Conservation (phyloP, 768 basidiomycete species). For the Leccinum subgranulosum region DNA sequence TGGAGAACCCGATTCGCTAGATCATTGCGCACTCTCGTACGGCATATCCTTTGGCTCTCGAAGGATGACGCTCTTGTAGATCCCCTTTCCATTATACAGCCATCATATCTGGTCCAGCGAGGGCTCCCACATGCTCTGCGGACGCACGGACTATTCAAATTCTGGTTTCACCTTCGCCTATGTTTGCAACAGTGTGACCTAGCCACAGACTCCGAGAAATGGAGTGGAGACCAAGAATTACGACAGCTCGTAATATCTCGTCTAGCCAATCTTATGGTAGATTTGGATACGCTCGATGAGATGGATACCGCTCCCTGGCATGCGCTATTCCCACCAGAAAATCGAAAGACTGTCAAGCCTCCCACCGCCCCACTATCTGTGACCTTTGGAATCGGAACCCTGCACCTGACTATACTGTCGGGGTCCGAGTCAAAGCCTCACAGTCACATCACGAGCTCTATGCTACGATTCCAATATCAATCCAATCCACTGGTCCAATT, state of each 20-base stretch:
- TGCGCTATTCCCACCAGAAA: constrained; percentile 18
- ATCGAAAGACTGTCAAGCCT: constrained; percentile 3
- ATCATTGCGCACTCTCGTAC: constrained; percentile 40
- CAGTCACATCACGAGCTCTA: constrained; percentile 23
- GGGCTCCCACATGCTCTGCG: constrained; percentile 68
- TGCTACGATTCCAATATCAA: constrained; percentile 25
- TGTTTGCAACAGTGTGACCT: constrained; percentile 47
- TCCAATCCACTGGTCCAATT: constrained; percentile 7
- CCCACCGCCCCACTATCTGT: constrained; percentile 8
- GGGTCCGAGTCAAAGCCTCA: constrained; percentile 16
- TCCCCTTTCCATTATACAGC: constrained; percentile 78
- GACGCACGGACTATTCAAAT: constrained; percentile 65
- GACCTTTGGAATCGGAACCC: constrained; percentile 16
- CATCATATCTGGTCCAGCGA: constrained; percentile 77
- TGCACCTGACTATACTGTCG: constrained; percentile 21
- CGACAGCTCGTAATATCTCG: constrained; percentile 37
- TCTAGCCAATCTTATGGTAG: constrained; percentile 36
- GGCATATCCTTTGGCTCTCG: constrained; percentile 50
- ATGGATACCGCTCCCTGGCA: constrained; percentile 19
- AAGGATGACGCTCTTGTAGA: constrained; percentile 54
- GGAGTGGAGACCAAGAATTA: constrained; percentile 31
- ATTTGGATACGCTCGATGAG: constrained; percentile 41
- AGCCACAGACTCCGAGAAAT: constrained; percentile 2
- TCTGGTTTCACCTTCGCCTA: constrained; percentile 71
- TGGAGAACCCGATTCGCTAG: constrained; percentile 30